A percentile compares a stretch with the other conserved stretches of the same genome.
These are phyloP conservation scores for Ascochyta lentis DNA, from an alignment of 2,329 filamentous ascomycete species.

Conservation along the genomic window DNA sequence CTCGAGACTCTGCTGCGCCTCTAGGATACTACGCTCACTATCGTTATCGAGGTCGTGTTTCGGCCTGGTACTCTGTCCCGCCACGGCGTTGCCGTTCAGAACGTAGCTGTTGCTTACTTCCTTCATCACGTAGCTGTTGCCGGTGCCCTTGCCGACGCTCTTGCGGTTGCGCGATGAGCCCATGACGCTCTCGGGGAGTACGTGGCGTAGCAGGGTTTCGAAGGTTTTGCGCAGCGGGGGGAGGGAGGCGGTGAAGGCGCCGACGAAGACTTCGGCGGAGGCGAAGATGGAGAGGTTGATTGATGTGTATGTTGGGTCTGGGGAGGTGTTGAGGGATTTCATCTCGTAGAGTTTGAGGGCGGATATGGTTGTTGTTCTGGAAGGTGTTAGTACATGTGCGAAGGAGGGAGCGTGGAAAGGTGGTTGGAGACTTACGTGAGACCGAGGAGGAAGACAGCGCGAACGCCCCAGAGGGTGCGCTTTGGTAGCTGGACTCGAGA, in stretches of 20 bases:
- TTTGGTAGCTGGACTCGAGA: constrained; percentile 31
- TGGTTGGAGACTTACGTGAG: constrained; percentile 26
- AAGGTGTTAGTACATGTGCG: not conserved
- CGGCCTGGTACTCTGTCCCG: not conserved
- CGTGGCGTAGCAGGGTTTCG: constrained; percentile 26
- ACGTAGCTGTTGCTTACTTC: constrained; percentile 17
- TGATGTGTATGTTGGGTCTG: constrained; percentile 30
- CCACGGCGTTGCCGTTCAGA: constrained; percentile 1
- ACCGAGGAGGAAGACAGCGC: constrained; percentile 35
- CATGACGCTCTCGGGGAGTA: constrained; percentile 27
- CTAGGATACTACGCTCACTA: constrained; percentile 8
- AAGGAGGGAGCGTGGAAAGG: no score
- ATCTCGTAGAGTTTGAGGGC: constrained; percentile 37
- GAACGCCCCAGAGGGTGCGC: constrained; percentile 36
- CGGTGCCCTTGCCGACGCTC: constrained; percentile 12
- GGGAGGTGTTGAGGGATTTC: constrained; percentile 26
- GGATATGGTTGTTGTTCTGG: constrained; percentile 35
- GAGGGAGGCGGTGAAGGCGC: constrained; percentile 35
- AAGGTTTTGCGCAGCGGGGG: constrained; percentile 38
- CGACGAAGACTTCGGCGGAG: constrained; percentile 34
- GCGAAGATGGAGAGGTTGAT: constrained; percentile 36
- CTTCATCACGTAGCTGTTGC: constrained; percentile 28
- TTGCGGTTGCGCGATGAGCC: constrained; percentile 16
- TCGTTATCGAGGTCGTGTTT: constrained; percentile 15
- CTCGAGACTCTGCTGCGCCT: constrained; percentile 2